Conservation (phyloP, 2,329 filamentous ascomycete genomes). For the Talaromyces sp. region DNA sequence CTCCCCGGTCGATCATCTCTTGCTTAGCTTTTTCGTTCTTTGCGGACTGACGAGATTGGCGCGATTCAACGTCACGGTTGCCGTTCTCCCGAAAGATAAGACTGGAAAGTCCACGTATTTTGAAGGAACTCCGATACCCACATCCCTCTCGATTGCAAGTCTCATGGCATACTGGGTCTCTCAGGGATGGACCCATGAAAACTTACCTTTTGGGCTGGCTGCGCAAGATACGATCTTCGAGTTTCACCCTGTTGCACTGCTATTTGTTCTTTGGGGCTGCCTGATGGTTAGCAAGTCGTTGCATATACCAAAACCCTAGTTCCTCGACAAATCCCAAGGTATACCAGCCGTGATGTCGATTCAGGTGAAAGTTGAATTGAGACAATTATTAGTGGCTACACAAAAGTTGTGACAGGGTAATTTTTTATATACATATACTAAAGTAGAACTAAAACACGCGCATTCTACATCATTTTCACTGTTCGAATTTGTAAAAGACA, state of each 20-base stretch:
- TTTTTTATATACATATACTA: neutral
- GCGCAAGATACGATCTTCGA: slow-evolving; percentile 64
- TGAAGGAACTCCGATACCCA: slow-evolving; percentile 94
- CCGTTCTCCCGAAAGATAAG: slow-evolving; percentile 83
- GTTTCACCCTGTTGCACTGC: slow-evolving; percentile 72
- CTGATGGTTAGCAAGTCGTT: slow-evolving; percentile 94
- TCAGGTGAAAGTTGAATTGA: neutral
- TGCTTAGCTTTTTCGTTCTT: slow-evolving; percentile 82
- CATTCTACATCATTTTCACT: neutral
- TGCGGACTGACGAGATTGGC: slow-evolving; percentile 90
- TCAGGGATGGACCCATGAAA: slow-evolving; percentile 70
- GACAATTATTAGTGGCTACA: neutral
- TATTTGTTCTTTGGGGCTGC: slow-evolving; percentile 87
- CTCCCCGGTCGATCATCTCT: slow-evolving; percentile 74
- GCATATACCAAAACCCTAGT: slow-evolving; percentile 79
- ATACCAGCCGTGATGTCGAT: neutral
- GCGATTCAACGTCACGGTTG: slow-evolving; percentile 94
- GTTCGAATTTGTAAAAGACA: neutral
- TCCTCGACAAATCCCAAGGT: neutral
- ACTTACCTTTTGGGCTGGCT: slow-evolving; percentile 70
- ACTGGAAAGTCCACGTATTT: slow-evolving; percentile 92
- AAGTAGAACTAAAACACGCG: neutral
- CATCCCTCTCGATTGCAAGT: slow-evolving; percentile 71
- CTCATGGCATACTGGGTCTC: slow-evolving; percentile 88
- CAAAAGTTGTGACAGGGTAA: neutral